Conservation (phyloP, 192 early-diverging fungal species). For the Pecoramyces ruminantium region DNA sequence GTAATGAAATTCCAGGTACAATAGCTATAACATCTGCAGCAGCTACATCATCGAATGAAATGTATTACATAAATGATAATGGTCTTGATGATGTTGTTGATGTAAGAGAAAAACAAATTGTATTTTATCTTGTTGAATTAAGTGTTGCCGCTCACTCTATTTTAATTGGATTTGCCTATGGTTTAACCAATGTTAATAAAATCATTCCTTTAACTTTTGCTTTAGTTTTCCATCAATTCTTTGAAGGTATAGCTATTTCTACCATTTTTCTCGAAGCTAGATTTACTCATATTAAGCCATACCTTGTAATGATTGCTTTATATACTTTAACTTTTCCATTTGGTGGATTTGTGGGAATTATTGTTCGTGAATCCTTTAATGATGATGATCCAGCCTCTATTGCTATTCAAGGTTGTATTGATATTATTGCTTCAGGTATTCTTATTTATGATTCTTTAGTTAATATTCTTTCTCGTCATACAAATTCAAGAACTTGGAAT, state of each 20-base stretch:
- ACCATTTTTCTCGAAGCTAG: conserved; percentile 16
- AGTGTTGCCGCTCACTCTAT: conserved; percentile 62
- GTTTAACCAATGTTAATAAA: conserved; percentile 24
- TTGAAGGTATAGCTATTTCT: conserved; percentile 47
- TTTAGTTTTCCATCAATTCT: too few relatives aligned
- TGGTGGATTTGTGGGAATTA: conserved; percentile 66
- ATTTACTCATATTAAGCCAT: conserved; percentile 27
- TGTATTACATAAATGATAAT: too few relatives aligned
- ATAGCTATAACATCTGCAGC: too few relatives aligned
- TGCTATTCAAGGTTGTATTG: conserved; percentile 55
- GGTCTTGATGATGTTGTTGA: too few relatives aligned
- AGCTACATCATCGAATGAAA: too few relatives aligned
- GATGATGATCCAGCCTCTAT: conserved; percentile 27
- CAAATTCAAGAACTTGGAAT: too few relatives aligned
- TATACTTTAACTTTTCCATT: conserved; percentile 71
- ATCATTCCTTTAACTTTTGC: conserved; percentile 44
- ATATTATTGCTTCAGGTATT: conserved; percentile 70
- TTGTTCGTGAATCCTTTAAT: conserved; percentile 38
- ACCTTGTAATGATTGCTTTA: conserved; percentile 15
- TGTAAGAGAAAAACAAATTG: too few relatives aligned
- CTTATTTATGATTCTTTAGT: conserved; percentile 60
- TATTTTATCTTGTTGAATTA: conserved; percentile 56
- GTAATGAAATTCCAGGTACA: too few relatives aligned
- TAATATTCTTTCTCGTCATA: too few relatives aligned
- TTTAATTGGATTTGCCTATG: conserved; percentile 56